These are phyloP conservation scores for Termitomyces sp. DNA, from an alignment of 768 basidiomycete species.

Conservation along the genomic window DNA sequence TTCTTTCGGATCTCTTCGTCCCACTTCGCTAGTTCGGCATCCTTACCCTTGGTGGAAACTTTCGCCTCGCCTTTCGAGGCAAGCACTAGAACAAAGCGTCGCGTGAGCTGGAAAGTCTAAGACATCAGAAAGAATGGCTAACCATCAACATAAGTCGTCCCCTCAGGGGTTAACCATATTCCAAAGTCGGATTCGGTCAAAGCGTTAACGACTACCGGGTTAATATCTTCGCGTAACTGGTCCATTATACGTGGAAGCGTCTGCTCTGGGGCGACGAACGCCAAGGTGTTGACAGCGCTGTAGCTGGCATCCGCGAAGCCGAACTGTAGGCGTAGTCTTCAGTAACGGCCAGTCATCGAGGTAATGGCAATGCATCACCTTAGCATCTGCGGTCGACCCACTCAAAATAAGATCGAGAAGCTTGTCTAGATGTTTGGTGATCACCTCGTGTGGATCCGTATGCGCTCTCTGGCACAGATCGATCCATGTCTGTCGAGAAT, in stretches of 20 bases:
- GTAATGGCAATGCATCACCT: slow-evolving; percentile 32
- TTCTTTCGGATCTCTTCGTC: slow-evolving; percentile 90
- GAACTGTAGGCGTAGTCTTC: slow-evolving; percentile 23
- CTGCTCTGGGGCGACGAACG: slow-evolving; percentile 71
- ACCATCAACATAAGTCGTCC: slow-evolving; percentile 82
- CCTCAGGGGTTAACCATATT: slow-evolving; percentile 85
- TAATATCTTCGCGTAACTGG: slow-evolving; percentile 65
- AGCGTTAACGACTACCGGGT: slow-evolving; percentile 50
- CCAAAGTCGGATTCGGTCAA: slow-evolving; percentile 74
- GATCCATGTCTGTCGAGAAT: slow-evolving; percentile 72
- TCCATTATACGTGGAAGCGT: slow-evolving; percentile 70
- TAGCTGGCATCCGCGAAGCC: slow-evolving; percentile 69
- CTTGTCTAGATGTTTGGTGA: slow-evolving; percentile 45
- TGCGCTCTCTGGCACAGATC: slow-evolving; percentile 71
- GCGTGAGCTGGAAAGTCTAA: background rate
- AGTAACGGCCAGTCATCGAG: background rate
- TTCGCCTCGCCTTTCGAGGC: slow-evolving; percentile 52
- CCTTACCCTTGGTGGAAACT: slow-evolving; percentile 72
- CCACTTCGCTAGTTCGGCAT: slow-evolving; percentile 89
- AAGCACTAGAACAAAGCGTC: slow-evolving; percentile 44
- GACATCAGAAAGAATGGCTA: slow-evolving; percentile 12
- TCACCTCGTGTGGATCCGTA: slow-evolving; percentile 63
- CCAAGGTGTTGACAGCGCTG: slow-evolving; percentile 68
- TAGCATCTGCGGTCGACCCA: slow-evolving; percentile 41
- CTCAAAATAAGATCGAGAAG: slow-evolving; percentile 49